phyloP scores from a whole-genome alignment of 306 rosid genomes.

The Quercus suber region DNA sequence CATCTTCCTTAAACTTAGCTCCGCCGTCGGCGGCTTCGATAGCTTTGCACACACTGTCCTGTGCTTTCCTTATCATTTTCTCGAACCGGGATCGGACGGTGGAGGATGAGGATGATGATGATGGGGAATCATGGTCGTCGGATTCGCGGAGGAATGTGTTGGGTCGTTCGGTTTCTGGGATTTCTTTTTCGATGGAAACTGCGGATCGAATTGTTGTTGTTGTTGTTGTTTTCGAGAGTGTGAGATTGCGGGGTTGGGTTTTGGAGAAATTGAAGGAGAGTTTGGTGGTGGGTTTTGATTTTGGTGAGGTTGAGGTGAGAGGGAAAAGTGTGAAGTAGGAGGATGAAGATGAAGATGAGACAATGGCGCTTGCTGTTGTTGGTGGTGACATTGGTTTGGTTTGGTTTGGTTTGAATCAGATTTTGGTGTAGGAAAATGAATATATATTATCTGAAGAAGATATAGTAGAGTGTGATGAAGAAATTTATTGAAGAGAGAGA shows the following conservation, averaged over 20 bases:
- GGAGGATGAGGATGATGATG: slow-evolving; percentile 37
- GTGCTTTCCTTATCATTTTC: slow-evolving; percentile 96
- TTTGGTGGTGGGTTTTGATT: background rate
- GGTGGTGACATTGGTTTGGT: slow-evolving; percentile 27
- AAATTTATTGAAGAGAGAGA: background rate
- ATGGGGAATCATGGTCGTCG: slow-evolving; percentile 22
- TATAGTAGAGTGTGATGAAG: background rate
- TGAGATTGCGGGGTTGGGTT: background rate
- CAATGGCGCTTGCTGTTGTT: slow-evolving; percentile 1
- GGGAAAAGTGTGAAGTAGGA: slow-evolving; percentile 9
- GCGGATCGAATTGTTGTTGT: slow-evolving; percentile 23
- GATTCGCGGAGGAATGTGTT: slow-evolving; percentile 67
- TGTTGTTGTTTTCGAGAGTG: no score
- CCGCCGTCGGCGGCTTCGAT: slow-evolving; percentile 80
- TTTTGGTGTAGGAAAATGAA: background rate
- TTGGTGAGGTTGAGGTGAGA: slow-evolving; percentile 8
- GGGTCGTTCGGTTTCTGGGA: slow-evolving; percentile 73
- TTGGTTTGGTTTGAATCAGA: background rate
- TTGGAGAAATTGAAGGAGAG: background rate
- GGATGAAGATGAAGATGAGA: slow-evolving; percentile 33
- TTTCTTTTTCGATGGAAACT: slow-evolving; percentile 78
- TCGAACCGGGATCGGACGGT: slow-evolving; percentile 81
- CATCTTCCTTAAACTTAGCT: slow-evolving; percentile 80
- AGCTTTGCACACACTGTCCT: slow-evolving; percentile 76
- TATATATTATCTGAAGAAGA: background rate